Evolutionary conservation across 768 basidiomycete genomes (phyloP).

Genomic region (Leccinum variicolor): DNA sequence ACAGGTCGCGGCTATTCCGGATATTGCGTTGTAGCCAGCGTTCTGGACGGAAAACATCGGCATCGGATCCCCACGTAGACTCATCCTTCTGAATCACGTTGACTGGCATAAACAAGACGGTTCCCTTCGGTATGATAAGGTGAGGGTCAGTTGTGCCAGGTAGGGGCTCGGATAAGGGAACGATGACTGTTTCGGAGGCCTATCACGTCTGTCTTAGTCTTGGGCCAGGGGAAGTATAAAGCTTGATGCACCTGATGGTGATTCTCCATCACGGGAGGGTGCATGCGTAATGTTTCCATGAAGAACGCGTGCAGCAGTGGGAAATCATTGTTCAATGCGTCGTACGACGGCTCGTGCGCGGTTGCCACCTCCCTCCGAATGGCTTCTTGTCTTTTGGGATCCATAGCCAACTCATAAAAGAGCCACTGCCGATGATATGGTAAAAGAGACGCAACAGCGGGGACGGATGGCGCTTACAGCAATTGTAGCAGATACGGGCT

Average conservation of each 20-base stretch:
- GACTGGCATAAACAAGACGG: constrained; percentile 50
- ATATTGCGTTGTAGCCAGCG: constrained; percentile 54
- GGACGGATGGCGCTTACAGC: constrained; percentile 21
- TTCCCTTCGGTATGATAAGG: constrained; percentile 55
- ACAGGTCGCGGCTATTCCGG: constrained; percentile 40
- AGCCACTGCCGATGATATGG: constrained; percentile 47
- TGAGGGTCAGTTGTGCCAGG: constrained; percentile 40
- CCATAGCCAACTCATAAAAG: constrained; percentile 55
- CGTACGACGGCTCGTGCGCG: constrained; percentile 48
- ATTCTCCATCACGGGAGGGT: constrained; percentile 62
- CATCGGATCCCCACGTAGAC: constrained; percentile 58
- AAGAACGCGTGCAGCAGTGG: constrained; percentile 60
- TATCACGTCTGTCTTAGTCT: constrained; percentile 18
- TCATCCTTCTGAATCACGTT: constrained; percentile 56
- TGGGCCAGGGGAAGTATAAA: background rate
- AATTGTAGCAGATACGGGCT: constrained; percentile 36
- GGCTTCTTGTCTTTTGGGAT: constrained; percentile 49
- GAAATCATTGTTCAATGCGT: constrained; percentile 45
- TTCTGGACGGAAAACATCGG: constrained; percentile 53
- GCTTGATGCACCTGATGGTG: constrained; percentile 49
- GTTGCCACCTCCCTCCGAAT: constrained; percentile 53
- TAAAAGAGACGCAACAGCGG: background rate
- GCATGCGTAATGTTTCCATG: constrained; percentile 59
- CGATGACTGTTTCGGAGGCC: constrained; percentile 48
- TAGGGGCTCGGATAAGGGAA: constrained; percentile 55